Evolutionary conservation across 306 rosid species (phyloP).

Genomic region (Myrica gale): DNA sequence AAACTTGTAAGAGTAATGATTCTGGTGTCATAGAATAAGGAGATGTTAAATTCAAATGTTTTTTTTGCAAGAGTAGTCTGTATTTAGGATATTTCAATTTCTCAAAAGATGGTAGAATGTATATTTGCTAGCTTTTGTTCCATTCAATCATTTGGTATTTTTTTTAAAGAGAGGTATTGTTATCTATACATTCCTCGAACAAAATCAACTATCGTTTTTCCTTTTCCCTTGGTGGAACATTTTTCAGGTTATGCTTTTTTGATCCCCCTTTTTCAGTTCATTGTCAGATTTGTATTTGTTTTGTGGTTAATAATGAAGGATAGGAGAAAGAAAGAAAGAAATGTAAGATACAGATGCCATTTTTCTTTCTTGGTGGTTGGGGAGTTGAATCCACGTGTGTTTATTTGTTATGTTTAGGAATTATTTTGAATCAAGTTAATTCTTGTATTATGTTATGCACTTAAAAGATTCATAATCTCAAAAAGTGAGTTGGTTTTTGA

Average conservation of each 20-base stretch:
- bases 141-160: background rate
- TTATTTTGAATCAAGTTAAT: background rate
- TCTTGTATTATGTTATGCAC: background rate
- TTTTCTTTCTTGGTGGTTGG: background rate
- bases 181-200: background rate
- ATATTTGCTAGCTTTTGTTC: background rate
- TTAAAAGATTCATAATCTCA: constrained; percentile 8
- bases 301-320: no score
- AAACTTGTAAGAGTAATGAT: background rate
- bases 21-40: background rate
- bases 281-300: no score
- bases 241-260: background rate
- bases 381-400: background rate
- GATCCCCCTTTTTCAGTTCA: background rate
- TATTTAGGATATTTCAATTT: background rate
- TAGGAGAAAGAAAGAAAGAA: no score
- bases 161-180: background rate
- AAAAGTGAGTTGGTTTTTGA: constrained; percentile 13
- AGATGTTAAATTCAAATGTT: background rate
- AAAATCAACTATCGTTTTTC: background rate
- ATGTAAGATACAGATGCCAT: background rate
- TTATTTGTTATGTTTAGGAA: constrained; percentile 3
- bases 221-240: background rate
- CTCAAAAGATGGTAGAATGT: background rate
- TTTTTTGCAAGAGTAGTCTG: no score